Conservation (phyloP, 2,329 filamentous ascomycete species). For the Cladosporium oxysporum region DNA sequence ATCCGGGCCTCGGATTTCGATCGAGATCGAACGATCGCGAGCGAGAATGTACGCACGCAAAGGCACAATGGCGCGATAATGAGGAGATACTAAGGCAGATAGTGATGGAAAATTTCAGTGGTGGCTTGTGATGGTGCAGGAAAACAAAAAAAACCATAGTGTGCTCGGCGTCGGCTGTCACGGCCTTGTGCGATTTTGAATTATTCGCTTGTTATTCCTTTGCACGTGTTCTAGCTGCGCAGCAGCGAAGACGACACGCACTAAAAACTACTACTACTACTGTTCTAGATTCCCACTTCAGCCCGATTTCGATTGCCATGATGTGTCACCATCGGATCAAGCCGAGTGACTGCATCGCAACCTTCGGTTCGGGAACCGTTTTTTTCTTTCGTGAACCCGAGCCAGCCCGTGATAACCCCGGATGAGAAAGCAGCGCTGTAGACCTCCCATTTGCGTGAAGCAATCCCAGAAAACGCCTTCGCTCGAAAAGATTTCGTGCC, state of each 20-base stretch:
- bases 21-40: too few species aligned
- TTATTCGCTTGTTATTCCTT: not conserved
- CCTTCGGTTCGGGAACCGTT: constrained; percentile 6
- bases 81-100: not conserved
- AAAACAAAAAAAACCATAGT: not conserved
- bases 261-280: not conserved
- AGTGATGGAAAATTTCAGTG: not conserved
- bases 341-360: not conserved
- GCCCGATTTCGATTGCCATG: too few species aligned
- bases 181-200: not conserved
- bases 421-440: not conserved
- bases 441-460: not conserved
- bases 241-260: not conserved
- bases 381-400: not conserved
- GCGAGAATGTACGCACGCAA: too few species aligned
- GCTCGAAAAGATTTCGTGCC: constrained; percentile 1
- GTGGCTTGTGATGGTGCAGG: not conserved
- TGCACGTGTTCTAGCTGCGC: not conserved
- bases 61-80: not conserved
- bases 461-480: constrained; percentile 5
- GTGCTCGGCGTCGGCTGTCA: not conserved
- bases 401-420: not conserved
- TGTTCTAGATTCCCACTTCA: not conserved
- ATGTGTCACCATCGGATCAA: not conserved
- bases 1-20: too few species aligned